Evolutionary conservation across 345 rosid genomes (phyloP).

Genomic region (Citrus mangshanensis): DNA sequence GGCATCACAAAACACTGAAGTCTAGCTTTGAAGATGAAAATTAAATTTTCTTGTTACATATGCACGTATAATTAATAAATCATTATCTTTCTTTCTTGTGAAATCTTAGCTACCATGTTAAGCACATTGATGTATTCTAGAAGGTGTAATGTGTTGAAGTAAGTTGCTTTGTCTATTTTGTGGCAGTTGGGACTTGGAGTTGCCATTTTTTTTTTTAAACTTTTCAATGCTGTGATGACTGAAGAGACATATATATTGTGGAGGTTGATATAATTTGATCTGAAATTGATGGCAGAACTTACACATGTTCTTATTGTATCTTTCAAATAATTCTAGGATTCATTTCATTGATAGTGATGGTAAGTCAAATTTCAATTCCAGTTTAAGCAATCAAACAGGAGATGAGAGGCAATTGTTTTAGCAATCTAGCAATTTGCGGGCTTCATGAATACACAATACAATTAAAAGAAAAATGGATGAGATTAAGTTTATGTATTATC

Average conservation of each 20-base stretch:
- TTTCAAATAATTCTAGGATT: background rate
- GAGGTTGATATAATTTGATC: background rate
- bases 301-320: background rate
- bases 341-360: background rate
- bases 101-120: background rate
- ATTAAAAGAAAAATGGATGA: background rate
- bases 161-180: conserved; percentile 36
- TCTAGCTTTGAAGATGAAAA: conserved; percentile 8
- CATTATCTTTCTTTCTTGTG: background rate
- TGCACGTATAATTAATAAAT: background rate
- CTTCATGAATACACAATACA: background rate
- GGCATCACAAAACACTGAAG: conserved; percentile 43
- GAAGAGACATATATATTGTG: background rate
- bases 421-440: background rate
- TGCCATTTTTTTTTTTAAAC: conserved; percentile 12
- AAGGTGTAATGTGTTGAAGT: background rate
- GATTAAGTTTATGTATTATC: too few species aligned
- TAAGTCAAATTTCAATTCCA: conserved; percentile 4
- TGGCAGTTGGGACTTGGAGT: conserved; percentile 33
- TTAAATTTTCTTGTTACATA: background rate
- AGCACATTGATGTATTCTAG: background rate
- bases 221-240: conserved; percentile 3
- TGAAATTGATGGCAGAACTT: conserved; percentile 1
- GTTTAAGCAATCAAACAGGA: conserved; percentile 2
- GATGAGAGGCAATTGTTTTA: background rate